These are phyloP conservation scores for Thermoascus crustaceus DNA, from an alignment of 2,329 filamentous ascomycete species.

Conservation along the genomic window DNA sequence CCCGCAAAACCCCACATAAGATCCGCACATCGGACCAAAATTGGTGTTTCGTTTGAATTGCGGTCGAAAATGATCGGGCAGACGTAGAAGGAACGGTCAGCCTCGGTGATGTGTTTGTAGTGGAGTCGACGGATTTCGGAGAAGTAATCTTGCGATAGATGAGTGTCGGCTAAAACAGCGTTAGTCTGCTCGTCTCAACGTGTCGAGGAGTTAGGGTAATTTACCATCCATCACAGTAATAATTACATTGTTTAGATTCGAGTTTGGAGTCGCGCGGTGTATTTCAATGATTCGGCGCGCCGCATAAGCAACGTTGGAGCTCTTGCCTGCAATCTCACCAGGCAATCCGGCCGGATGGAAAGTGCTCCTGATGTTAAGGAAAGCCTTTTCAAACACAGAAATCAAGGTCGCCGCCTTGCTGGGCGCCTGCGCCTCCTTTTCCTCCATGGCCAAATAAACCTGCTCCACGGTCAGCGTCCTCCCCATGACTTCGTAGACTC, in stretches of 20 bases:
- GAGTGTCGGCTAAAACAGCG: slow-evolving; percentile 43
- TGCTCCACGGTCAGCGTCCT: slow-evolving; percentile 24
- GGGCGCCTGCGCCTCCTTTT: slow-evolving; percentile 54
- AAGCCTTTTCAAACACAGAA: slow-evolving; percentile 56
- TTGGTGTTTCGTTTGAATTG: slow-evolving; percentile 60
- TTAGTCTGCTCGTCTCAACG: neutral
- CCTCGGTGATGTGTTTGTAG: slow-evolving; percentile 34
- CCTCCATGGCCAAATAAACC: slow-evolving; percentile 67
- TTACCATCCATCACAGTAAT: slow-evolving; percentile 66
- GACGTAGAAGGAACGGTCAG: slow-evolving; percentile 54
- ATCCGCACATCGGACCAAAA: slow-evolving; percentile 62
- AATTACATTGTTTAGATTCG: slow-evolving; percentile 50
- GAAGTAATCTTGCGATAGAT: slow-evolving; percentile 62
- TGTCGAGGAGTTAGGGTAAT: slow-evolving; percentile 16
- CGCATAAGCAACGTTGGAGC: slow-evolving; percentile 66
- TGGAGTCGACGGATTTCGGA: slow-evolving; percentile 57
- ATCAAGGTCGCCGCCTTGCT: slow-evolving; percentile 55
- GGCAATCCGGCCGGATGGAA: slow-evolving; percentile 58
- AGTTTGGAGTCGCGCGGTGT: slow-evolving; percentile 13
- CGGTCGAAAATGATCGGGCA: slow-evolving; percentile 67
- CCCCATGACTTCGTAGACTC: neutral
- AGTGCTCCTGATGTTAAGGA: slow-evolving; percentile 59
- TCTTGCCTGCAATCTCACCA: slow-evolving; percentile 64
- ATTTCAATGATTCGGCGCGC: slow-evolving; percentile 33
- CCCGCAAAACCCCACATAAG: slow-evolving; percentile 65